Percentiles rank a stretch among this genome's conserved stretches.
Conservation (phyloP, 2,329 filamentous ascomycete species). For the Fusarium fracticaudum region DNA sequence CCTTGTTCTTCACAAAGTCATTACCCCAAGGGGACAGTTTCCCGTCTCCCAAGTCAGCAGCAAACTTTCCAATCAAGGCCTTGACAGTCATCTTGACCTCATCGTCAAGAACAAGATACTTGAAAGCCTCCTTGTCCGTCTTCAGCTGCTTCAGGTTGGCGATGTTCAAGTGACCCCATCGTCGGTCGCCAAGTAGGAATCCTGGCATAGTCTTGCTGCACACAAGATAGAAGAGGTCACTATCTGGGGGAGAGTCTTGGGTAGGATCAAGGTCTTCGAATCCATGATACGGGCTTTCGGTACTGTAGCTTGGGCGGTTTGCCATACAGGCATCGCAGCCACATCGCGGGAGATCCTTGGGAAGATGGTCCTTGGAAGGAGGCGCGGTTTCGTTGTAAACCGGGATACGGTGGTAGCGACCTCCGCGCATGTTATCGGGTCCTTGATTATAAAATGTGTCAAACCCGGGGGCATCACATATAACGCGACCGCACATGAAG, state of each 20-base stretch:
- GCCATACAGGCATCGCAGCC: constrained; percentile 51
- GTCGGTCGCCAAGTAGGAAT: constrained; percentile 56
- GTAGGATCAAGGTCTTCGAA: constrained; percentile 55
- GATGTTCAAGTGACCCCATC: constrained; percentile 56
- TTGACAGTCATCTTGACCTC: constrained; percentile 60
- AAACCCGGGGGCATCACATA: constrained; percentile 56
- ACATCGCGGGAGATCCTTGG: constrained; percentile 54
- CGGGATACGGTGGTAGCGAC: constrained; percentile 19
- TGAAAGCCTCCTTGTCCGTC: constrained; percentile 60
- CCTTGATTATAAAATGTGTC: constrained; percentile 46
- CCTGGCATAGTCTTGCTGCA: constrained; percentile 57
- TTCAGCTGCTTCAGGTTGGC: constrained; percentile 52
- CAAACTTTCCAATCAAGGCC: constrained; percentile 59
- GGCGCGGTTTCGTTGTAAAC: constrained; percentile 18
- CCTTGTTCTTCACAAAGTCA: constrained; percentile 62
- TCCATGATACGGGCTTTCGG: constrained; percentile 48
- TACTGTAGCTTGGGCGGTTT: constrained; percentile 22
- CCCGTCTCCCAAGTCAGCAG: constrained; percentile 48
- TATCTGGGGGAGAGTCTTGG: constrained; percentile 48
- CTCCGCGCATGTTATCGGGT: constrained; percentile 36
- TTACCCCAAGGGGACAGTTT: constrained; percentile 55
- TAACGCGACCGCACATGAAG: constrained; percentile 53
- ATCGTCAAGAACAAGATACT: constrained; percentile 59
- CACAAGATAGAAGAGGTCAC: constrained; percentile 56
- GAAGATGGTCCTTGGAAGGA: constrained; percentile 49